Evolutionary conservation across 2,329 filamentous ascomycete genomes (phyloP), one percentile per base, ranked within the genome.

Genomic region (Pseudofabraea citricarpa): DNA sequence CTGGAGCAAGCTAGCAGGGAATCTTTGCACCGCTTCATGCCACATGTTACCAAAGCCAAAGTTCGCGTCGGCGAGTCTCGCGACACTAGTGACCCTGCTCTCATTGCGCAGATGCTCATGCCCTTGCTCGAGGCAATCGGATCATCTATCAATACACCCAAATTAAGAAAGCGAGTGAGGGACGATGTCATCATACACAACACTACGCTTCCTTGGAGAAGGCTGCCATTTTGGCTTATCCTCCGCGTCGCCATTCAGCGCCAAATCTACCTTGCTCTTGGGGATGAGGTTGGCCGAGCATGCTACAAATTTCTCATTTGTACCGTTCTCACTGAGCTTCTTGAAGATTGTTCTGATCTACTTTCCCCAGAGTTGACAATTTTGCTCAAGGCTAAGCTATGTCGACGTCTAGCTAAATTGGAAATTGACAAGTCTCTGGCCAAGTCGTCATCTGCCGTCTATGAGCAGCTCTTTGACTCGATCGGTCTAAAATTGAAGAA

Each of bases 191-290:
- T 68, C 10, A 72, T 77, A 56, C 55, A 62, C 1, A 56, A 70
- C 1, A 65, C 69, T 0, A 59, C 69, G 1, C 56, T 66, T 0
- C 81, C 81, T 0, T 87, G 83, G 82, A 68, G 83, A 15, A 66
- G 84, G 27, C 73, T 72, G 2, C 71, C 83, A 0, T 70, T 75
- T 40, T 87, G 81, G 74, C 70, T 87, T 0, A 63, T 80, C 0
- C 58, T 86, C 4, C 74, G 81, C 0, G 79, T 87, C 2, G 66
- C 70, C 0, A 52, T 77, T 2, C 71, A 80, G 38, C 69, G 80
- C 0, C 66, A 73, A 6, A 64, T 85, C 0, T 67, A 62, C 20
- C 48, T 64, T 1, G 18, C 54, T 0, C 50, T 73, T 1, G 70
- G 70, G 1, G 49, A 56, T 1, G 59, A 71, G 1, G 20, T 55